These are phyloP conservation scores for Pharnaceum exiguum DNA, from an alignment of 148 eudicot species.

Conservation along the genomic window DNA sequence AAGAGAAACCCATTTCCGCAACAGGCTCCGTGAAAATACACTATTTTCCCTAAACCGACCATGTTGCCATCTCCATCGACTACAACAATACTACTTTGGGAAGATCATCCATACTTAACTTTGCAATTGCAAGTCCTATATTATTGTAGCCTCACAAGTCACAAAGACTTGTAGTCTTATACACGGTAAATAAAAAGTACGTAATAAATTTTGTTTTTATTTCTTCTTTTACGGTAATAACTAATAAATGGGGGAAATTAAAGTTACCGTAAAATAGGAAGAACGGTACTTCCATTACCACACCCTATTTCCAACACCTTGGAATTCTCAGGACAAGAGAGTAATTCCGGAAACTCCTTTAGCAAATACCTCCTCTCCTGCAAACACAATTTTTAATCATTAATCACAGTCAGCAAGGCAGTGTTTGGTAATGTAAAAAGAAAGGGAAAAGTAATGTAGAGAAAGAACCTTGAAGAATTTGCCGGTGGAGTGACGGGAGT, in stretches of 20 bases:
- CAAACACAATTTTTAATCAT: neutral
- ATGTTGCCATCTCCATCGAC: no score
- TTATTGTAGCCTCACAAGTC: no score
- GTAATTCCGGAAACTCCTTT: constrained; percentile 84
- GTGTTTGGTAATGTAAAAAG: neutral
- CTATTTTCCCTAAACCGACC: no score
- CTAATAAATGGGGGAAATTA: neutral
- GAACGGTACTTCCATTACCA: constrained; percentile 81
- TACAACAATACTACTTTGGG: no score
- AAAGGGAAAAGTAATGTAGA: neutral
- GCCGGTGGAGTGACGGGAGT: constrained; percentile 82
- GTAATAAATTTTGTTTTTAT: no score
- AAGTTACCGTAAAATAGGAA: constrained; percentile 68
- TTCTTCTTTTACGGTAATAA: neutral
- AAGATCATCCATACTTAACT: no score
- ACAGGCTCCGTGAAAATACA: no score
- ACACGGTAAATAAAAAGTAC: no score
- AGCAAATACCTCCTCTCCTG: constrained; percentile 80
- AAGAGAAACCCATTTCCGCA: no score
- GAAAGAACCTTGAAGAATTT: constrained; percentile 80
- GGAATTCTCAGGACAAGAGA: constrained; percentile 43
- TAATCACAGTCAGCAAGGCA: neutral
- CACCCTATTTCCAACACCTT: constrained; percentile 84
- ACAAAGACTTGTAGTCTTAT: no score
- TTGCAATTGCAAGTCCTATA: no score